Evolutionary conservation across 352 stramenopile species (phyloP), one percentile per base, ranked within the genome.

Genomic region (Bremia lactucae): DNA sequence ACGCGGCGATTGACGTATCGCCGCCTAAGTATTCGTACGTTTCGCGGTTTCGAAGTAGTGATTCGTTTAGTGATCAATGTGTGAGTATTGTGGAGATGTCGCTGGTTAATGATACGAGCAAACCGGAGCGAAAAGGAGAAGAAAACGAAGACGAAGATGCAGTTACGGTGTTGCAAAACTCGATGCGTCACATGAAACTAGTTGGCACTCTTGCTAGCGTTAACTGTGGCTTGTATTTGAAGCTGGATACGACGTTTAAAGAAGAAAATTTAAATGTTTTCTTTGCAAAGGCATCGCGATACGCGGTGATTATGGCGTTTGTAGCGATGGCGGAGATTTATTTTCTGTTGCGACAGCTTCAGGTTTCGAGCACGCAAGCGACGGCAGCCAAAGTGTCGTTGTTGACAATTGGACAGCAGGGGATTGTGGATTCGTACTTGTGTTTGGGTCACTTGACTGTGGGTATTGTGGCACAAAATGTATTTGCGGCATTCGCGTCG

Each of bases 371-470:
- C 37, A 94, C 86, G 2, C 76, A 91, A 41, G 80, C 86, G 4
- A 85, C 76, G 6, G 83, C 81, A 0, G 73, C 80, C 10, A 88
- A 88, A 38, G 75, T 88, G 5, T 87, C 72, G 26, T 46, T 94
- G 22, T 37, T 92, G 18, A 91, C 74, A 13, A 83, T 95, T n/a
- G 83, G 80, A 15, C 61, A 80, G 41, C 79, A 95, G 34, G 84
- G 78, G 0, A 81, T 95, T 36, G 55, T 95, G 21, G 95, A 99
- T 59, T 97, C 94, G 15, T 89, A 98, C 39, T 42, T 98, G 36
- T 98, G 94, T 68, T 74, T 98, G 6, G 73, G 76, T 8, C 93
- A 98, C 59, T 77, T 99, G 36, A 96, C 94, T 8, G 70, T 98
- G 22, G 95, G 92, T 41, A 85, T 98, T 26, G 74, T 97, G 3